These are phyloP conservation scores for Akebia trifoliata DNA, from an alignment of 164 flowering plant genomes.

Conservation along the genomic window DNA sequence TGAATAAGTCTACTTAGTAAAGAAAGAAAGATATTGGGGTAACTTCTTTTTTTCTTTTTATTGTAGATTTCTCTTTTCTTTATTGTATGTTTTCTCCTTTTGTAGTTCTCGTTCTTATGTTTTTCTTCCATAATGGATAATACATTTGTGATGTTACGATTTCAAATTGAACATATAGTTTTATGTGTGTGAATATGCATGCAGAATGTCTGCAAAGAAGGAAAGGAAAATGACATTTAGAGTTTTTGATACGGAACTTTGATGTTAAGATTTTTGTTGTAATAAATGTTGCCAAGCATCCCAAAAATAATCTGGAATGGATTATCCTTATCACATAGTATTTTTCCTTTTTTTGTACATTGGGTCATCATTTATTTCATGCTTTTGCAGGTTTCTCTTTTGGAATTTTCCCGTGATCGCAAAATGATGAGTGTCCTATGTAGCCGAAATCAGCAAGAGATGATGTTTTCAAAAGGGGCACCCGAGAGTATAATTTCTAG, in stretches of 20 bases:
- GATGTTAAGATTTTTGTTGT: neutral
- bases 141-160: too few relatives aligned
- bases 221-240: neutral
- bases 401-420: conserved; percentile 97
- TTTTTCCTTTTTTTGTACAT: neutral
- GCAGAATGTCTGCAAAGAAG: too few relatives aligned
- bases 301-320: neutral
- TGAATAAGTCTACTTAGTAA: too few relatives aligned
- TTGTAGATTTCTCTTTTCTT: too few relatives aligned
- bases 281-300: too few relatives aligned
- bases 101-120: too few relatives aligned
- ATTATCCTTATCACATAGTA: neutral
- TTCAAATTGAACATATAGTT: too few relatives aligned
- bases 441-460: conserved; percentile 65
- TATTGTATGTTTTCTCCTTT: too few relatives aligned
- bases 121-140: too few relatives aligned
- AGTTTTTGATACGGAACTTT: neutral
- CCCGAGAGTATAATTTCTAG: conserved; percentile 92
- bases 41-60: too few relatives aligned
- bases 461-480: conserved; percentile 95
- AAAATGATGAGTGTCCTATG: conserved; percentile 98
- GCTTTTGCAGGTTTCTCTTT: conserved; percentile 54
- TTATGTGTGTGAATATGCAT: too few relatives aligned
- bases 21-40: too few relatives aligned
- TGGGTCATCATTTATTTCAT: neutral